Conservation (phyloP, 73 alveolate species). For the Paramecium caudatum region DNA sequence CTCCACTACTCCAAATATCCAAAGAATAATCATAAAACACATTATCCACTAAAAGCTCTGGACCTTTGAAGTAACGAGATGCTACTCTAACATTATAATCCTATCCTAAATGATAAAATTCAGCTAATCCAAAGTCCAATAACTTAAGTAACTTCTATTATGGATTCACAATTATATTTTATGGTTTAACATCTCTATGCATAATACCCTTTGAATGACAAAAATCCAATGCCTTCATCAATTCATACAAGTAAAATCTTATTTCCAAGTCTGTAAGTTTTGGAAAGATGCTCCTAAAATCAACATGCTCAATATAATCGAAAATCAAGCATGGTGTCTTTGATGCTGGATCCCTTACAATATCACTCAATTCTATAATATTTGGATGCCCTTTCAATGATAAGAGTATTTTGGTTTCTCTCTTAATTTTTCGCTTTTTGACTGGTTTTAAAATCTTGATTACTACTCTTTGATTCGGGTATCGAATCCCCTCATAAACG, state of each 20-base stretch:
- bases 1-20: constrained; percentile 96
- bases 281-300: constrained; percentile 84
- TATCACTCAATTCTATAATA: constrained; percentile 83
- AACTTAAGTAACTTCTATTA: constrained; percentile 89
- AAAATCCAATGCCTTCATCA: constrained; percentile 92
- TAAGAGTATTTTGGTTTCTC: constrained; percentile 92
- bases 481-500: constrained; percentile 96
- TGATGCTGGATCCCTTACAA: constrained; percentile 89
- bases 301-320: constrained; percentile 83
- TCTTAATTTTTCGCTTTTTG: constrained; percentile 94
- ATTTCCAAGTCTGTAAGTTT: constrained; percentile 86
- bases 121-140: constrained; percentile 99
- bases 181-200: constrained; percentile 98
- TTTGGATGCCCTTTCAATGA: constrained; percentile 89
- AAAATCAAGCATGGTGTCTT: constrained; percentile 89
- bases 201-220: constrained; percentile 97
- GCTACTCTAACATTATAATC: constrained; percentile 98
- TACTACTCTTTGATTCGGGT: constrained; percentile 83
- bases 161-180: constrained; percentile 96
- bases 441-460: constrained; percentile 97
- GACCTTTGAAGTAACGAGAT: constrained; percentile 97
- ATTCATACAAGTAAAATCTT: constrained; percentile 84
- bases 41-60: constrained; percentile 93
- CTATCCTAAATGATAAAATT: constrained; percentile 93
- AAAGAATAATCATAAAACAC: constrained; percentile 89